Evolutionary conservation across 495 filamentous ascomycete species (phyloP), one percentile per base, ranked within the genome.

Genomic region (Penicillium ochrochloron): DNA sequence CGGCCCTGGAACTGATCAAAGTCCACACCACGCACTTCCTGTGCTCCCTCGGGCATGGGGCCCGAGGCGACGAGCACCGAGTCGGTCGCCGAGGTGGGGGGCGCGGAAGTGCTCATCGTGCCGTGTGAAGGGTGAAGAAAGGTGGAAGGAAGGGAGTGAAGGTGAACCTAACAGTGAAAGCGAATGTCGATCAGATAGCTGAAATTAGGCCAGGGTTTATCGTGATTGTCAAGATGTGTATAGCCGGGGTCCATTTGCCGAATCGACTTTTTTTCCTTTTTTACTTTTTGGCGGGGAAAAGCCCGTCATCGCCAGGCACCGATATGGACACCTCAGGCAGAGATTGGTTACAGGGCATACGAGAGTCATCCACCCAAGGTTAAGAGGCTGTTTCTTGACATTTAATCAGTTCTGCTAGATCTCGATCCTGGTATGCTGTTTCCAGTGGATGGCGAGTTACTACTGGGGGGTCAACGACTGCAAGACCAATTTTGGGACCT

Each of bases 51-150:
- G 3, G 96, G 92, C 48, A 98, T 85, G 21, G 93, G 90, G 41
- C 88, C 89, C 3, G 95, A 98, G 39, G 90, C 85, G 62, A 93
- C 89, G n/a, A 99, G 83, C 21, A 99, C 95, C 11, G 95, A 94
- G 75, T 90, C 85, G 19, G 88, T 90, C 64, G 89, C 93, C 51
- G 84, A 85, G 27, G 84, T 73, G 31, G 93, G 93, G 21, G 86
- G 81, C 44, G 73, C 74, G 35, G 71, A 68, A 33, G 25, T 50
- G 46, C 48, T 67, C 69, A 74, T 74, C 14, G 42, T 67, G 64
- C 11, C n/a, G 29, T 34, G n/a, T 25, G 27, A 21, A 23, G 34
- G 34, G 34, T 15, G 33, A 21, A 29, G 25, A 46, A 4, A 21
- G 14, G 37, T 39, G 35, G 9, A 17, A 12, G 25, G 12, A 37